Percentiles rank a stretch among this genome's conserved stretches.
phyloP scores from a whole-genome alignment of 305 asterid species.

The Fraxinus baroniana region DNA sequence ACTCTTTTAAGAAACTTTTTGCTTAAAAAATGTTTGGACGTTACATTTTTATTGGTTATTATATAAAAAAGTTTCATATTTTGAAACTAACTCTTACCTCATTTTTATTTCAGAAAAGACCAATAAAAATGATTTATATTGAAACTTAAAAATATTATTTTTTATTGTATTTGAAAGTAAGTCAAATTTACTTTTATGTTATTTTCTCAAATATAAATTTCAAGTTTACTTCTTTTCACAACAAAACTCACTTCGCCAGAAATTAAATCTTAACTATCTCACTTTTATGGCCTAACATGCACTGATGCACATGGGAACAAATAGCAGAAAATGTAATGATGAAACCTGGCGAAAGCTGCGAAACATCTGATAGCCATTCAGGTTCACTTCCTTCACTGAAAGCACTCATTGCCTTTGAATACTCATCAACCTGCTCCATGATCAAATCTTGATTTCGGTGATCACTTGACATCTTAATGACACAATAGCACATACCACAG shows the following conservation, averaged over 20 bases:
- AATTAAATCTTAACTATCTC: background rate
- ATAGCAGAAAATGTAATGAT: background rate
- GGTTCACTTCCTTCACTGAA: slow-evolving; percentile 33
- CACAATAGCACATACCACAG: slow-evolving; percentile 38
- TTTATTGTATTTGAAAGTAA: background rate
- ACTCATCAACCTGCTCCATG: slow-evolving; percentile 40
- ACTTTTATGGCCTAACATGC: background rate
- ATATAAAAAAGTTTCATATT: background rate
- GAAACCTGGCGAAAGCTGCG: slow-evolving; percentile 49
- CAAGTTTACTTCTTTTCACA: background rate
- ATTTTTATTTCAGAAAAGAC: background rate
- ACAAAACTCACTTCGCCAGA: background rate
- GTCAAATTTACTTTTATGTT: background rate
- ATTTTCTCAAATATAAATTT: background rate
- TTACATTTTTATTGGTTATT: background rate
- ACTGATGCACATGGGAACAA: background rate
- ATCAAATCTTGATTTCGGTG: slow-evolving; percentile 28
- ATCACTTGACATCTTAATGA: slow-evolving; percentile 33
- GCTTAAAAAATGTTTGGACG: background rate
- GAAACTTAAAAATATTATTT: background rate
- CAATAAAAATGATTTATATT: background rate
- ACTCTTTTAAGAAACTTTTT: background rate
- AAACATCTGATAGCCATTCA: slow-evolving; percentile 16
- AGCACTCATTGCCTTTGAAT: slow-evolving; percentile 28
- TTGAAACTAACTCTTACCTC: background rate